These are phyloP conservation scores for Candida glucosophila DNA, from an alignment of 1,139 yeast genomes.

Conservation along the genomic window DNA sequence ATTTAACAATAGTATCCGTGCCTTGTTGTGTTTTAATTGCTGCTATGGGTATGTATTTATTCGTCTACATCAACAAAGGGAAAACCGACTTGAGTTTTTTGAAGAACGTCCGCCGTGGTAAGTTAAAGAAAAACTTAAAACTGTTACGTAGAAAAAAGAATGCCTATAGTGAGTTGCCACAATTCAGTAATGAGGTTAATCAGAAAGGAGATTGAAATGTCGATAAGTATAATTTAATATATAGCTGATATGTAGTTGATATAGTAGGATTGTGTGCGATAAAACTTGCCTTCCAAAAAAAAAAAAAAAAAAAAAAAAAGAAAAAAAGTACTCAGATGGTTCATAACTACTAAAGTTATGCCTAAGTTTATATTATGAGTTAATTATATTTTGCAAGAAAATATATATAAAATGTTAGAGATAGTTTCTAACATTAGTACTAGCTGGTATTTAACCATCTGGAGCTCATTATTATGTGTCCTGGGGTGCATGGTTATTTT, in stretches of 20 bases:
- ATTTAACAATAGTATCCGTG: constrained; percentile 54
- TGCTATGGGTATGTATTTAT: constrained; percentile 54
- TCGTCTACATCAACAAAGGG: constrained; percentile 43
- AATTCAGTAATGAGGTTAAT: constrained; percentile 9
- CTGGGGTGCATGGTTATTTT: constrained; percentile 52
- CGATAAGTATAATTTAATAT: no score
- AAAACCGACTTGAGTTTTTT: constrained; percentile 40
- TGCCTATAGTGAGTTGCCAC: constrained; percentile 21
- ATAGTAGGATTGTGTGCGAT: no score
- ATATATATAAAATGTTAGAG: constrained; percentile 2
- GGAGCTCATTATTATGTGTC: constrained; percentile 51
- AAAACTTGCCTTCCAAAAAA: no score
- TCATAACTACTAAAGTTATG: no score
- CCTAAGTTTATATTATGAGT: no score
- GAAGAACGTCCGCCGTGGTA: constrained; percentile 42
- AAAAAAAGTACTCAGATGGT: no score
- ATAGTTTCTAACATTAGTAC: constrained; percentile 9
- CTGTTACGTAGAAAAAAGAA: constrained; percentile 15
- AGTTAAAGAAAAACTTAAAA: constrained; percentile 24
- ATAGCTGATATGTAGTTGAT: no score
- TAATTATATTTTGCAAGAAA: no score
- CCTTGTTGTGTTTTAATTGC: constrained; percentile 66
- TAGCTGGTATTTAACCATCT: constrained; percentile 51
- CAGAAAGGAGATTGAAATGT: constrained; percentile 3
- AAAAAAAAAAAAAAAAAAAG: no score